Base-by-base conservation (phyloP, 176 grass and related monocot genomes). In the Ananas comosus region DNA sequence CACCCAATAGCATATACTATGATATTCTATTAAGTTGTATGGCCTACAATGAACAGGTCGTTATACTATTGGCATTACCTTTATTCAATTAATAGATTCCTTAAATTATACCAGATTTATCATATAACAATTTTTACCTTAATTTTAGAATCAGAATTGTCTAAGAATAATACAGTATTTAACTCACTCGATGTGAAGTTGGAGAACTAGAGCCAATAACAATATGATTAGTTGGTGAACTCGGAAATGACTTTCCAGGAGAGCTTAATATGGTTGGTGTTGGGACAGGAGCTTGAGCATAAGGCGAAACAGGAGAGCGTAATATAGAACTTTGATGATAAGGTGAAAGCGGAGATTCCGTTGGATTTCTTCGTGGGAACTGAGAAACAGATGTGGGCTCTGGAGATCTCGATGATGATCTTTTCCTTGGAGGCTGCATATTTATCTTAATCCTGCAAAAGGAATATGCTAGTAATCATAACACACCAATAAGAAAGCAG, bases 391-490 rank as follows among this genome's bases (percentile, higher is more conserved):
- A 51, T 61, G 66, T 83, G 27, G 53, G 70, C 14, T 16, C 76
- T 54, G 94, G 79, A 75, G 94, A 90, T 80, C 83, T 80, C 2
- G 88, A 80, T 51, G 75, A 66, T 72, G 84, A 80, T 74, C 68
- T 99, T 49, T 85, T 84, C 61, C 87, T 84, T 65, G 75, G 85
- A 49, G 94, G 89, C 80, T 92, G 79, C 94, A 99, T 91, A 73
- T 99, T 99, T 88, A 99, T 99, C 66, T 77, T 92, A 53, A 99
- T 99, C 82, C 94, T 99, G 75, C 28, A 76, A 85, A 75, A 78
- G 13, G 19, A 68, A 21, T 11, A 28, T 7, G 33, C 33, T 7
- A 25, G 12, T 14, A 61, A n/a, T 50, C 2, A 49, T 29, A 16
- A 49, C 27, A 66, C 9, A n/a, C 4, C 19, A 69, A 48, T 22